Conservation (phyloP, 345 rosid genomes). For the Arabidopsis thaliana region TAIR10.1 NC_003070.9:5780501-5781000, state of each 20-base stretch:
- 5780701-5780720: conserved; percentile 74
- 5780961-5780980: conserved; percentile 61
- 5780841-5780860: conserved; percentile 20
- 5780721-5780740: conserved; percentile 99
- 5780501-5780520: conserved; percentile 21
- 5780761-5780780: conserved; percentile 80
- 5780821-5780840: conserved; percentile 64
- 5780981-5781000: conserved; percentile 70
- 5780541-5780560: conserved; percentile 98
- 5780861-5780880: conserved; percentile 1
- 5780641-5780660: conserved; percentile 79
- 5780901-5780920: conserved; percentile 6
- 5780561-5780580: conserved; percentile 90
- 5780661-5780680: conserved; percentile 91
- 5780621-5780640: conserved; percentile 67
- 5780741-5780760: conserved; percentile 94
- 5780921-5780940: conserved; percentile 15
- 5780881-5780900: conserved; percentile 10
- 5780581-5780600: conserved; percentile 76
- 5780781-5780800: conserved; percentile 88
- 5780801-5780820: conserved; percentile 65
- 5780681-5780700: conserved; percentile 89
- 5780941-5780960: conserved; percentile 55
- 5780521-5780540: conserved; percentile 82
- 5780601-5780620: conserved; percentile 75